Conservation (phyloP, 1,139 yeast species). For the Yamadazyma pseudoaaseri region DNA sequence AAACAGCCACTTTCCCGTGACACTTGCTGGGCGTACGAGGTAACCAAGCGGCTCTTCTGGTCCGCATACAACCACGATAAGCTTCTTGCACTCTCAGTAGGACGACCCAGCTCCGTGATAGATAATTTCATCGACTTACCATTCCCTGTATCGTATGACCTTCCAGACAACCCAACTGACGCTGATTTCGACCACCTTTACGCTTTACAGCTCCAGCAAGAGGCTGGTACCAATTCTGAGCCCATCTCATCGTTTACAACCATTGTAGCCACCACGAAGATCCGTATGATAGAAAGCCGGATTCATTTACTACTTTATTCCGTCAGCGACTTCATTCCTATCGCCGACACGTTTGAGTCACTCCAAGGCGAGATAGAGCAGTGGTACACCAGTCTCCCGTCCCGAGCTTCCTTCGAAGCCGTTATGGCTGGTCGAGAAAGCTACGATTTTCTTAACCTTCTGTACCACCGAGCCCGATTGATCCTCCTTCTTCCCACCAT, state of each 20-base stretch:
- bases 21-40: constrained; percentile 13
- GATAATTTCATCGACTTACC: constrained; percentile 17
- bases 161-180: constrained; percentile 8
- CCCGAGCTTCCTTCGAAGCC: constrained; percentile 9
- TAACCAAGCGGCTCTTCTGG: constrained; percentile 15
- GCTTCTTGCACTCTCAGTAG: constrained; percentile 11
- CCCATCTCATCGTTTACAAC: constrained; percentile 14
- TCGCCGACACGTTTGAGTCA: constrained; percentile 14
- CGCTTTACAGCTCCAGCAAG: constrained; percentile 12
- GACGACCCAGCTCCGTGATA: constrained; percentile 13
- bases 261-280: constrained; percentile 12
- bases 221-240: constrained; percentile 4
- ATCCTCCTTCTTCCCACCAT: constrained; percentile 13
- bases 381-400: constrained; percentile 13
- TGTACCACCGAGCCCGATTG: constrained; percentile 15
- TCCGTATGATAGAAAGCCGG: constrained; percentile 15
- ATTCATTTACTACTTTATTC: constrained; percentile 15
- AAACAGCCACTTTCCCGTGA: constrained; percentile 10
- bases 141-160: constrained; percentile 13
- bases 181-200: constrained; percentile 10
- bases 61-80: constrained; percentile 12
- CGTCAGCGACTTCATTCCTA: constrained; percentile 10
- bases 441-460: constrained; percentile 14
- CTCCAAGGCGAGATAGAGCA: constrained; percentile 9
- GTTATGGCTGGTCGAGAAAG: constrained; percentile 14